Conservation (phyloP, 331 rosid species). For the Quercus tomentella region DNA sequence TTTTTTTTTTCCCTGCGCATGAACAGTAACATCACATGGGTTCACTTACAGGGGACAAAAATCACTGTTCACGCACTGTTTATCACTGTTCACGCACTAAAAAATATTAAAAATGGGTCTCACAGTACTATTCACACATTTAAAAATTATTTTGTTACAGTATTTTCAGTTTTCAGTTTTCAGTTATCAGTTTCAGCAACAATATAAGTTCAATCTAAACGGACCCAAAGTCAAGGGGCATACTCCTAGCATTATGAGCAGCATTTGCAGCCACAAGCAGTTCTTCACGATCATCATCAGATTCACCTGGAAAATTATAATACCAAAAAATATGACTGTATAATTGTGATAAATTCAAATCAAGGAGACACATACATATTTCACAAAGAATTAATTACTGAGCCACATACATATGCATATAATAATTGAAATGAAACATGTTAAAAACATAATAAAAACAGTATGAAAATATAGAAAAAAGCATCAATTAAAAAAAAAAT, state of each 20-base stretch:
- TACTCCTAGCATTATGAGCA: constrained; percentile 71
- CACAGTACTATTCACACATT: no score
- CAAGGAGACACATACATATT: not conserved
- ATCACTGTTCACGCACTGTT: no score
- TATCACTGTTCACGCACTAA: no score
- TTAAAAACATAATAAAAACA: constrained; percentile 1
- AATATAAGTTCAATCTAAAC: no score
- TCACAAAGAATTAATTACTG: not conserved
- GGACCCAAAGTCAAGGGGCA: constrained; percentile 46
- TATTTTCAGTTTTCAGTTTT: no score
- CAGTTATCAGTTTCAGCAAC: no score
- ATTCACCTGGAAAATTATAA: constrained; percentile 61
- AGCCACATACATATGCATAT: not conserved
- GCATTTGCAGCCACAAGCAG: constrained; percentile 63
- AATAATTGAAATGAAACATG: not conserved
- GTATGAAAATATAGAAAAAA: not conserved
- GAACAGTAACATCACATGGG: no score
- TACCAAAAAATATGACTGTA: not conserved
- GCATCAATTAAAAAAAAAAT: not conserved
- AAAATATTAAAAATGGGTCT: no score
- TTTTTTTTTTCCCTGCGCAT: no score
- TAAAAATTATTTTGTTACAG: no score
- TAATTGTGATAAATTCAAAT: not conserved
- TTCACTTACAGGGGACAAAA: no score
- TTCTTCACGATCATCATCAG: constrained; percentile 78